A percentile compares a stretch with the other conserved stretches of the same genome.
Evolutionary conservation across 208 protist species (phyloP).

Genomic region (Willaertia magna): DNA sequence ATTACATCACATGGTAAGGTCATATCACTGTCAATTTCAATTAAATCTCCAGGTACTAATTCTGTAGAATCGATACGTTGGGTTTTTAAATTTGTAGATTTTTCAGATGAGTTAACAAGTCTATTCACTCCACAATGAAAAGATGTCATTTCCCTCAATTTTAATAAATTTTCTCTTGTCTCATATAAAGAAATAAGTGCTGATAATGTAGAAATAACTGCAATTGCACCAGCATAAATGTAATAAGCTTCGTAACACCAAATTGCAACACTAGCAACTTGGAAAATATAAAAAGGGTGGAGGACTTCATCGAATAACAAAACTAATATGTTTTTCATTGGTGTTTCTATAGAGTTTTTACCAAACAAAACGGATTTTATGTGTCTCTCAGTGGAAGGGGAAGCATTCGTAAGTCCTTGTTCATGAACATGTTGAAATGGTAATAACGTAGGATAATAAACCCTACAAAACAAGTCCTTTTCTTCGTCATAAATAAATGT

Average conservation of each 20-base stretch:
- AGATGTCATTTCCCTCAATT: neutral
- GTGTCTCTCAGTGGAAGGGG: neutral
- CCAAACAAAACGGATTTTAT: neutral
- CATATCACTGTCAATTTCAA: neutral
- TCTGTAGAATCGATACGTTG: neutral
- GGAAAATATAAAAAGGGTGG: constrained; percentile 20
- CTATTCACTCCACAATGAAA: neutral
- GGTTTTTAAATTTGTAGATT: neutral
- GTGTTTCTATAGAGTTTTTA: neutral
- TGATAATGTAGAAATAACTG: neutral
- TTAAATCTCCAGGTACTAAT: constrained; percentile 11
- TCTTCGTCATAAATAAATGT: neutral
- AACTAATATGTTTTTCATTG: neutral
- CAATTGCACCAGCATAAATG: neutral
- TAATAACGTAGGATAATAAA: neutral
- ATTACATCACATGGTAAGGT: constrained; percentile 39
- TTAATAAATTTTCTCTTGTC: constrained; percentile 11
- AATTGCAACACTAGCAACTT: constrained; percentile 7
- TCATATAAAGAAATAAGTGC: neutral
- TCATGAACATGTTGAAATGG: neutral
- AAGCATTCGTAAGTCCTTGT: neutral
- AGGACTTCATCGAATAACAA: constrained; percentile 16
- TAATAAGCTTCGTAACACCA: constrained; percentile 11
- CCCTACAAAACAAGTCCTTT: neutral
- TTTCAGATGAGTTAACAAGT: neutral